Conservation (phyloP, 768 basidiomycete species). For the Hypholoma fasciculare region DNA sequence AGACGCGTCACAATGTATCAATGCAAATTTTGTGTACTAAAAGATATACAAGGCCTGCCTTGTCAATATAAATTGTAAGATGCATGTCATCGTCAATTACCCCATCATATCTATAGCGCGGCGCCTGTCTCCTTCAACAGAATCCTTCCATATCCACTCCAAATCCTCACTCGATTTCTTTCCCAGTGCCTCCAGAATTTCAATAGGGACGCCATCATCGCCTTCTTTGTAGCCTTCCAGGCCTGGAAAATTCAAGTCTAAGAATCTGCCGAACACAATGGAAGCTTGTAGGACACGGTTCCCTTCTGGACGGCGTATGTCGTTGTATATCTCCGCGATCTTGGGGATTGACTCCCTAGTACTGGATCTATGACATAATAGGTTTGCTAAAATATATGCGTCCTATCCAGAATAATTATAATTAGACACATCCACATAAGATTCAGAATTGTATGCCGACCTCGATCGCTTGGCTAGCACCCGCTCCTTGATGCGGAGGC, state of each 20-base stretch:
- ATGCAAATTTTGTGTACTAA: too few relatives aligned
- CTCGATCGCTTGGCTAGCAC: constrained; percentile 4
- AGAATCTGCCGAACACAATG: not conserved
- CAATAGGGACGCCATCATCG: not conserved
- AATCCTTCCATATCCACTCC: constrained; percentile 3
- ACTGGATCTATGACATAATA: not conserved
- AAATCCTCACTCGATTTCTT: not conserved
- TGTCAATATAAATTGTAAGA: too few relatives aligned
- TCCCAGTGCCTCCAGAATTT: not conserved
- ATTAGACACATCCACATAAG: not conserved
- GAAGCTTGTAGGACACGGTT: not conserved
- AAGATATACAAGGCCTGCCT: too few relatives aligned
- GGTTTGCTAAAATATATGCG: not conserved
- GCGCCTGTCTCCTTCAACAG: not conserved
- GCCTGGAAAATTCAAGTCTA: not conserved
- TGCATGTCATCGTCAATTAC: too few relatives aligned
- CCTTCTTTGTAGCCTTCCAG: constrained; percentile 1
- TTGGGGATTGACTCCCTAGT: not conserved
- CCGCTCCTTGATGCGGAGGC: constrained; percentile 7
- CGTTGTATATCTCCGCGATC: not conserved
- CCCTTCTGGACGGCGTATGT: not conserved
- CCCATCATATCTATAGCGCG: not conserved
- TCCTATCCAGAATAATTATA: not conserved
- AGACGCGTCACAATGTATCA: too few relatives aligned
- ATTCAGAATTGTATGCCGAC: not conserved